Conservation (phyloP, 2,329 filamentous ascomycete species). For the Colletotrichum sp. region DNA sequence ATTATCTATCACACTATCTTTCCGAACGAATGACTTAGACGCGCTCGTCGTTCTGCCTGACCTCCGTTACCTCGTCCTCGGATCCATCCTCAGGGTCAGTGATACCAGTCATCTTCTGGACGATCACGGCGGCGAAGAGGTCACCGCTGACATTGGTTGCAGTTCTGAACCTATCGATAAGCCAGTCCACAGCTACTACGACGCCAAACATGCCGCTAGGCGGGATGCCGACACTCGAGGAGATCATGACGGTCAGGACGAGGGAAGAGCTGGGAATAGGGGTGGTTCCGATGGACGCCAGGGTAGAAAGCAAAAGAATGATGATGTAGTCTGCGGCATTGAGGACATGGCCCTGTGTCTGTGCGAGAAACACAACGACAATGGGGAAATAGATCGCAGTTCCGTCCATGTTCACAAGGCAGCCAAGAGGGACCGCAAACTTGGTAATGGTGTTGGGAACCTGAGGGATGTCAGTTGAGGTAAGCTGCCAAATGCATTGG, state of each 20-base stretch:
- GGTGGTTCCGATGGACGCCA: constrained; percentile 58
- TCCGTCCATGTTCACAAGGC: constrained; percentile 57
- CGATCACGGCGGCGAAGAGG: constrained; percentile 45
- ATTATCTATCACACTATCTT: background rate
- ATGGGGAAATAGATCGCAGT: constrained; percentile 62
- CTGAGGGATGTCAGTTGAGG: background rate
- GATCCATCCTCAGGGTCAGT: constrained; percentile 24
- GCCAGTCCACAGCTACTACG: constrained; percentile 60
- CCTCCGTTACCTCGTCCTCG: background rate
- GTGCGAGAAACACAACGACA: constrained; percentile 56
- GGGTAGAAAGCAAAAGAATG: constrained; percentile 51
- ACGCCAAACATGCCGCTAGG: constrained; percentile 51
- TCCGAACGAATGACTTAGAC: background rate
- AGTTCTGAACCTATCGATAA: constrained; percentile 61
- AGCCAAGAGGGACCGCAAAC: constrained; percentile 53
- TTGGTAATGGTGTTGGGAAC: constrained; percentile 49
- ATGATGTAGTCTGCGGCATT: constrained; percentile 52
- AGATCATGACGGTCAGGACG: constrained; percentile 58
- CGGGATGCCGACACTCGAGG: constrained; percentile 46
- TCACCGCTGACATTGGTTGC: constrained; percentile 57
- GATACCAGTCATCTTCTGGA: constrained; percentile 45
- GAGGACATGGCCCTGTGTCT: constrained; percentile 52
- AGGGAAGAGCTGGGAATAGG: constrained; percentile 58
- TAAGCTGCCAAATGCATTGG: background rate
- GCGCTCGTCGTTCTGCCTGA: constrained; percentile 12